Evolutionary conservation across 1,139 yeast genomes (phyloP).

Genomic region (Debaryomycetaceae sp.): DNA sequence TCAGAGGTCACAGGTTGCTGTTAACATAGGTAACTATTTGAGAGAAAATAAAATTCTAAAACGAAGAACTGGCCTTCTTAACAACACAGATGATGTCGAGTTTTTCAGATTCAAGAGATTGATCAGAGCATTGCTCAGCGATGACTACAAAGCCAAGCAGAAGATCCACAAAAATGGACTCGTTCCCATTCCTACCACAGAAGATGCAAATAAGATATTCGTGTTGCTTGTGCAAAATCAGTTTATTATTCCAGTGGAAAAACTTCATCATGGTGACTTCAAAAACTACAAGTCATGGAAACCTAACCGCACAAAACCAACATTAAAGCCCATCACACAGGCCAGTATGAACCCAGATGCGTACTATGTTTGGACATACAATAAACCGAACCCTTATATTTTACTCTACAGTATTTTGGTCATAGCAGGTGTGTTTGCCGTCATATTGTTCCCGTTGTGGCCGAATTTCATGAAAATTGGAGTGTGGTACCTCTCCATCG

Average conservation of each 20-base stretch:
- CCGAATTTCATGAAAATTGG: constrained; percentile 86
- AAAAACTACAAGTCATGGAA: constrained; percentile 55
- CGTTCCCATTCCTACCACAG: constrained; percentile 51
- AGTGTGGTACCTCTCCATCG: constrained; percentile 87
- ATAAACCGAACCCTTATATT: constrained; percentile 71
- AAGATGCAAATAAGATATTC: constrained; percentile 62
- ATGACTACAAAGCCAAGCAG: constrained; percentile 62
- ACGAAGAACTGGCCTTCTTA: constrained; percentile 74
- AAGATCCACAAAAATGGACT: constrained; percentile 52
- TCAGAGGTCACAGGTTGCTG: constrained; percentile 23
- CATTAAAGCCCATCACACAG: constrained; percentile 59
- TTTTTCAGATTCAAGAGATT: constrained; percentile 88
- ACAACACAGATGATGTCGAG: constrained; percentile 63
- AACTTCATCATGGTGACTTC: constrained; percentile 71
- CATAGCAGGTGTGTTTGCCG: constrained; percentile 64
- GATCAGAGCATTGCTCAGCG: constrained; percentile 70
- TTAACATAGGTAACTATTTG: constrained; percentile 65
- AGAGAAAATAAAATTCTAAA: constrained; percentile 66
- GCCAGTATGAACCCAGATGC: constrained; percentile 75
- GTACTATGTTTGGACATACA: constrained; percentile 83
- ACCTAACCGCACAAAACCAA: constrained; percentile 76
- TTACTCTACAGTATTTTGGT: constrained; percentile 61
- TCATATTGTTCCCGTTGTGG: constrained; percentile 95
- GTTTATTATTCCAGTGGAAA: constrained; percentile 69
- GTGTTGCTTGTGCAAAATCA: constrained; percentile 70